Conservation (phyloP, 1,284 basidiomycete species). For the Cryptococcus depauperatus region DNA sequence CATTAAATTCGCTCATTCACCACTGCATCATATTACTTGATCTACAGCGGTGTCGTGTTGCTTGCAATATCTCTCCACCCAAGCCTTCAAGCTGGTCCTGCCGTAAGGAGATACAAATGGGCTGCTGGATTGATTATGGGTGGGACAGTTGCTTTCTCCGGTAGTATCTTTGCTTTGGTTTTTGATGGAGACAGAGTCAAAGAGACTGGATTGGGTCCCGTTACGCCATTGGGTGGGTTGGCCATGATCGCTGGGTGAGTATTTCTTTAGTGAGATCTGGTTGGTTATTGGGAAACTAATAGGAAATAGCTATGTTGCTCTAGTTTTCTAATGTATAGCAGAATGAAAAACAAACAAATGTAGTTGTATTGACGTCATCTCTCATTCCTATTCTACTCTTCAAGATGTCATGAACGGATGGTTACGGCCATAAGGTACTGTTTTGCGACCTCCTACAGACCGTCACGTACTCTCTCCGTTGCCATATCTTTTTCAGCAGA, state of each 20-base stretch:
- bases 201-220: conserved; percentile 54
- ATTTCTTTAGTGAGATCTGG: not conserved
- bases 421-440: too few relatives aligned
- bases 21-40: conserved; percentile 42
- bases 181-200: conserved; percentile 55
- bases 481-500: too few relatives aligned
- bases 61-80: conserved; percentile 65
- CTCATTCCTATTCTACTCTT: too few relatives aligned
- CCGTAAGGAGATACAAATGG: conserved; percentile 49
- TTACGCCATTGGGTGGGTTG: conserved; percentile 66
- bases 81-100: conserved; percentile 28
- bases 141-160: conserved; percentile 62
- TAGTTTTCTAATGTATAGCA: conserved; percentile 17
- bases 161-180: conserved; percentile 60
- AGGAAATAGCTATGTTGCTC: conserved; percentile 16
- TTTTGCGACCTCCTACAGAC: too few relatives aligned
- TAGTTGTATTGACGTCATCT: too few relatives aligned
- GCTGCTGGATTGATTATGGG: conserved; percentile 62
- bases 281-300: not conserved
- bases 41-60: conserved; percentile 69
- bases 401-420: too few relatives aligned
- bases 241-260: conserved; percentile 71
- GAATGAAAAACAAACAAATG: too few relatives aligned
- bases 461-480: too few relatives aligned
- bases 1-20: conserved; percentile 30